Percentiles rank a stretch among this genome's conserved stretches.
phyloP scores from a whole-genome alignment of 2,329 filamentous ascomycete genomes.

The Fusarium acutatum region DNA sequence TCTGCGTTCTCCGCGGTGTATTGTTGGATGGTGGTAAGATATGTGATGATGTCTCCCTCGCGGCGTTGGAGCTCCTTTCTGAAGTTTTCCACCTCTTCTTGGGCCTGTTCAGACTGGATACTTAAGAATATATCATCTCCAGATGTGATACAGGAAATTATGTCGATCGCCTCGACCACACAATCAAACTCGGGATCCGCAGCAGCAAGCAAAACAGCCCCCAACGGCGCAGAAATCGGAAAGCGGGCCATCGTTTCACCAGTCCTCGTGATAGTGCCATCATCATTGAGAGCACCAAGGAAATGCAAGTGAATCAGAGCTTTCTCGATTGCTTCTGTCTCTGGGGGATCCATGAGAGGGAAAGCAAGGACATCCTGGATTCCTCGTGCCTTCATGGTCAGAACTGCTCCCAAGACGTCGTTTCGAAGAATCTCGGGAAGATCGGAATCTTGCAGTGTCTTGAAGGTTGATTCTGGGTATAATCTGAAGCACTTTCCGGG shows the following conservation, averaged over 20 bases:
- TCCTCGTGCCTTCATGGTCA: conserved; percentile 94
- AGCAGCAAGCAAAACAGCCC: conserved; percentile 83
- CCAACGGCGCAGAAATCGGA: conserved; percentile 82
- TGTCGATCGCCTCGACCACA: conserved; percentile 84
- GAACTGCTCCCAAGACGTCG: conserved; percentile 83
- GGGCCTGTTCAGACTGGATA: conserved; percentile 64
- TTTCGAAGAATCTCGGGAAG: conserved; percentile 90
- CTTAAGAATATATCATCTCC: conserved; percentile 71
- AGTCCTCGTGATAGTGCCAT: conserved; percentile 75
- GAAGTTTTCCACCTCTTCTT: conserved; percentile 61
- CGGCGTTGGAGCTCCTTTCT: conserved; percentile 67
- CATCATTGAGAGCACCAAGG: conserved; percentile 77
- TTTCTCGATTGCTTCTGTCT: conserved; percentile 79
- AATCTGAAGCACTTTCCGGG: conserved; percentile 89
- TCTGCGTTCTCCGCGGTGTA: conserved; percentile 66
- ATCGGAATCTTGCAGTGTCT: conserved; percentile 74
- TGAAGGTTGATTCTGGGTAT: conserved; percentile 83
- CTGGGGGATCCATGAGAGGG: conserved; percentile 84
- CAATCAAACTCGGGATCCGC: conserved; percentile 75
- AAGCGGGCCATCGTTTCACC: conserved; percentile 83
- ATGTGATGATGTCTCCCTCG: conserved; percentile 72
- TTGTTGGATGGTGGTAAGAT: conserved; percentile 69
- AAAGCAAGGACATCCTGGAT: conserved; percentile 84
- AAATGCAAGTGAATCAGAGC: conserved; percentile 82
- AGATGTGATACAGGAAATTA: conserved; percentile 72